These are phyloP conservation scores for Backusella luteola DNA, from an alignment of 192 early-diverging fungal genomes.

Conservation along the genomic window DNA sequence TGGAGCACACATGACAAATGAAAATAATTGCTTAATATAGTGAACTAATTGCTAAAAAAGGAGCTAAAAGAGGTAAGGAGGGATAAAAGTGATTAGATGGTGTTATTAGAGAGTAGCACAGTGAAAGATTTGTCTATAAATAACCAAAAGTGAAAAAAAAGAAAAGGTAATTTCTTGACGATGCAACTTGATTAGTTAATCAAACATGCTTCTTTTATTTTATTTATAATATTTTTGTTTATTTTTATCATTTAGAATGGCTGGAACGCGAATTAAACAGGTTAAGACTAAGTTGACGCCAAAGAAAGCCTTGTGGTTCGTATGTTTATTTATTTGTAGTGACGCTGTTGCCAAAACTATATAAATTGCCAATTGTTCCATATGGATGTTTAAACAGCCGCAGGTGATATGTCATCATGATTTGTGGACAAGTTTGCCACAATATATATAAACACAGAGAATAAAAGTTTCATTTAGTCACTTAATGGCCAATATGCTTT, in stretches of 20 bases:
- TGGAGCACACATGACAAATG: conserved; percentile 6
- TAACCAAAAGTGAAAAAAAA: neutral
- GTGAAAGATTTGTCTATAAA: neutral
- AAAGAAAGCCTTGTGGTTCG: neutral
- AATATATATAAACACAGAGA: neutral
- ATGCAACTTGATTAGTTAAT: conserved; percentile 9
- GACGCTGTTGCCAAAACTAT: conserved; percentile 8
- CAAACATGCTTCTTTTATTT: neutral
- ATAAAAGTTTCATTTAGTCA: neutral
- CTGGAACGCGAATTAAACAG: conserved; percentile 2
- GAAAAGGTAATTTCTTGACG: conserved; percentile 3
- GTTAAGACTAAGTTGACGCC: conserved; percentile 1
- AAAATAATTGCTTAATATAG: conserved; percentile 8
- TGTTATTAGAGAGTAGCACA: neutral
- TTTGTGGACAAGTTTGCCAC: neutral
- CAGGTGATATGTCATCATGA: neutral
- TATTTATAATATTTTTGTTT: neutral
- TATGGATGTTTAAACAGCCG: conserved; percentile 1
- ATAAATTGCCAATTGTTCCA: conserved; percentile 9
- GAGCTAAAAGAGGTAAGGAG: neutral
- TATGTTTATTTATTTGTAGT: conserved; percentile 4
- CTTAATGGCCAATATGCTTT: neutral
- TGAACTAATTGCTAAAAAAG: neutral
- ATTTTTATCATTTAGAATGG: neutral
- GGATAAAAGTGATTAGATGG: neutral